Base-by-base conservation (phyloP, 768 basidiomycete species). In the Rhodotorula diobovata region DNA sequence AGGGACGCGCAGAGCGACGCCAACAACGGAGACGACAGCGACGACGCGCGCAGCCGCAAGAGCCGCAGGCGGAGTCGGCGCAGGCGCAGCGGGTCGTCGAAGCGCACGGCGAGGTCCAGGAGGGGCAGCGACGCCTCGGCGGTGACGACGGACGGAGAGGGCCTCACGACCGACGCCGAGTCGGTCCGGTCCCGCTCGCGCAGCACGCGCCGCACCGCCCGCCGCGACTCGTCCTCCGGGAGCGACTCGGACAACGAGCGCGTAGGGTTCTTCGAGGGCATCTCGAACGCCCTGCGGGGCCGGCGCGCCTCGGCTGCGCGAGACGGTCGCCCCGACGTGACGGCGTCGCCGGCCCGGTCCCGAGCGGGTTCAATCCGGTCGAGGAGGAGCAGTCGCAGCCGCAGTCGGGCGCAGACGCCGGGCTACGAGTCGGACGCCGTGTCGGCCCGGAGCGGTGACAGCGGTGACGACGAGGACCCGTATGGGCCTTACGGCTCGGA, bases 341-440 rank as follows among this genome's bases (percentile, higher is more conserved):
- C 53, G 30, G 46, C 8, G 10, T 56, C 61, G 4, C 34, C 54
- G 16, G 50, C 53, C 1, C 56, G 56, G 3, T 67, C 70, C 21
- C 55, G 35, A 11, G 57, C 65, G 20, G 51, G 23, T 32, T 63
- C 60, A 23, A 9, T 70, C 34, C 39, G 54, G 28, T 74, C 68
- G 23, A 1, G 62, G 25, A 43, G 62, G 32, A n/a, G 57, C 34
- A 30, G 55, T 18, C 35, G 50, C 15, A 39, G 71, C 18, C 45
- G 28, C 4, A 37, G 4, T 11, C 15, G 55, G 35, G 43, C 62
- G 51, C 21, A 37, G 10, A 32, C 37, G 53, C 21, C 39, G 28
- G 48, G 62, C 53, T 50, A 68, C 66, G 73, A 74, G 25, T 61
- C 62, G 41, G 74, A 75, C 67, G 90, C 90, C 5, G 89, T 90